phyloP scores from a whole-genome alignment of 2,329 filamentous ascomycete species.

The Aureobasidium sp. region DNA sequence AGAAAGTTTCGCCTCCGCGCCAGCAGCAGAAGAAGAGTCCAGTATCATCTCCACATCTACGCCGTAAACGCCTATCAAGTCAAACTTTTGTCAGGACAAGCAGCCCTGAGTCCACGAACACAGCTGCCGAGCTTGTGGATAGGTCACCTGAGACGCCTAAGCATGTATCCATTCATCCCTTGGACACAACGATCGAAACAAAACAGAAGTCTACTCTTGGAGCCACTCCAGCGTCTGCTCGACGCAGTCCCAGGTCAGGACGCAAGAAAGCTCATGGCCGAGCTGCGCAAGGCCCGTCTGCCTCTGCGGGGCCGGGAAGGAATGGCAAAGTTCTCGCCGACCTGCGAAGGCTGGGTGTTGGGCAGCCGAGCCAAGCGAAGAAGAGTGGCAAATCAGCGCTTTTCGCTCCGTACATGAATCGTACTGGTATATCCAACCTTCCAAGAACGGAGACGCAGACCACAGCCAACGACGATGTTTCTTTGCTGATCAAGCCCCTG shows the following conservation, averaged over 20 bases:
- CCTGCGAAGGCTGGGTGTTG: background rate
- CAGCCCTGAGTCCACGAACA: background rate
- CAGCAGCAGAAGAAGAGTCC: constrained; percentile 16
- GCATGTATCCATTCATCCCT: background rate
- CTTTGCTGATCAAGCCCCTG: too few relatives aligned
- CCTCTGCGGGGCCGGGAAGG: background rate
- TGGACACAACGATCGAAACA: background rate
- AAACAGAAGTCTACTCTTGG: background rate
- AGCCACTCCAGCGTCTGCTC: background rate
- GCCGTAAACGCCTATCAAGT: constrained; percentile 26
- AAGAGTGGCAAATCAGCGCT: background rate
- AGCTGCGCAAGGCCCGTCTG: background rate
- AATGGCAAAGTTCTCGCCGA: constrained; percentile 7
- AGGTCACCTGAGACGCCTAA: background rate
- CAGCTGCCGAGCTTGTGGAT: background rate
- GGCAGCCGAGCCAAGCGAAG: background rate
- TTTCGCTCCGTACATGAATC: constrained; percentile 13
- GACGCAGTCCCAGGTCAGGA: background rate
- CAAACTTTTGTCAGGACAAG: constrained; percentile 23
- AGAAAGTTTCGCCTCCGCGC: constrained; percentile 14
- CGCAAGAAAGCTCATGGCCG: background rate
- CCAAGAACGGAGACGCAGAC: background rate
- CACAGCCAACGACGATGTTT: background rate
- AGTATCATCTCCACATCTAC: constrained; percentile 2
- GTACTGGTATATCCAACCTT: constrained; percentile 9